These are phyloP conservation scores for Solanum microdontum DNA, from an alignment of 257 asterid species.

Conservation along the genomic window DNA sequence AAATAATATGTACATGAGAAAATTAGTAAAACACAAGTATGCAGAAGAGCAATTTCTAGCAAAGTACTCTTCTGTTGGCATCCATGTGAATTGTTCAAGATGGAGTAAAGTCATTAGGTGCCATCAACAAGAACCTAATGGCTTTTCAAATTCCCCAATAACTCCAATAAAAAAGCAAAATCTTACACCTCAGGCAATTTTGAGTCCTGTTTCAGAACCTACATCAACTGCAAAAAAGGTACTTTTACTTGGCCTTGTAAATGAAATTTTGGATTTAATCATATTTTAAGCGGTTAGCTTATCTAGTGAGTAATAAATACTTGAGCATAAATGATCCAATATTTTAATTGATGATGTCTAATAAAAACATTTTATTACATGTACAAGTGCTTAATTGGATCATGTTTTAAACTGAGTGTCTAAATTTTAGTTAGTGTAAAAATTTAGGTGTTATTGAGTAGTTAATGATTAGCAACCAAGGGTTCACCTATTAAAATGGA, in stretches of 20 bases:
- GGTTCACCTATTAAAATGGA: background rate
- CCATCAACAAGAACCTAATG: conserved; percentile 15
- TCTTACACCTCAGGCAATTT: conserved; percentile 29
- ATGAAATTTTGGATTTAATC: background rate
- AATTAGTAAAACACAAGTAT: conserved; percentile 20
- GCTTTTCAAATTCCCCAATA: conserved; percentile 6
- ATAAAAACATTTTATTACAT: background rate
- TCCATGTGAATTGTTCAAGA: conserved; percentile 8
- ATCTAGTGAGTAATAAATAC: background rate
- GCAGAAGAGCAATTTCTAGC: conserved; percentile 15
- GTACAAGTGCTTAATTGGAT: background rate
- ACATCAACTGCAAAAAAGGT: conserved; percentile 56
- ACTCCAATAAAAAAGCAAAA: conserved; percentile 10
- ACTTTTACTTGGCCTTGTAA: background rate
- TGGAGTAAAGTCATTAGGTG: conserved; percentile 16
- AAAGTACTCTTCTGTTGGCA: conserved; percentile 4
- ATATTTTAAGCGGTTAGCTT: background rate
- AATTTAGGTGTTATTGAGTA: background rate
- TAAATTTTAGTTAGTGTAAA: no score
- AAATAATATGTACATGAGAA: conserved; percentile 22
- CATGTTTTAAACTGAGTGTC: no score
- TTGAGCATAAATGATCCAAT: background rate
- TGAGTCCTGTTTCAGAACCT: conserved; percentile 52
- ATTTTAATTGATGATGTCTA: background rate
- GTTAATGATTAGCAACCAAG: background rate